A percentile compares a stretch with the other conserved stretches of the same genome.
phyloP scores from a whole-genome alignment of 495 filamentous ascomycete genomes.

The Hyaloscypha bicolor region DNA sequence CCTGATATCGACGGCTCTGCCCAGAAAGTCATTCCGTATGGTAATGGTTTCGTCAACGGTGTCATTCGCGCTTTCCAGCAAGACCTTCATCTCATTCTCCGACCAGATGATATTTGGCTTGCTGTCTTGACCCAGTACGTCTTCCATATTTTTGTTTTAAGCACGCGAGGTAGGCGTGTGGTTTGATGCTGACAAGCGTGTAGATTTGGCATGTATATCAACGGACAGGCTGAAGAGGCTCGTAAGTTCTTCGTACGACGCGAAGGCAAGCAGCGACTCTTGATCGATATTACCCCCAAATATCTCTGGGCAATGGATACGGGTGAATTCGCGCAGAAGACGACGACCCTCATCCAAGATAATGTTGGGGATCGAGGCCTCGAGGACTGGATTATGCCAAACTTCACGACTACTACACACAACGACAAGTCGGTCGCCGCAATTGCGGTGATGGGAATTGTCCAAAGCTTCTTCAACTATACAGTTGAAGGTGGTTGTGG shows the following conservation, averaged over 20 bases:
- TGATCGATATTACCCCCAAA: neutral
- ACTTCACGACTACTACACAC: neutral
- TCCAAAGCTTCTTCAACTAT: slow-evolving; percentile 50
- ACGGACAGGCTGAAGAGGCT: slow-evolving; percentile 41
- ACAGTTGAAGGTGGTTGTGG: slow-evolving; percentile 44
- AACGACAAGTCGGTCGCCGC: slow-evolving; percentile 28
- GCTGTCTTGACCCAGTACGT: slow-evolving; percentile 36
- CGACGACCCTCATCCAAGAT: neutral
- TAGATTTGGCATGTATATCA: slow-evolving; percentile 36
- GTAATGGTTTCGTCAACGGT: slow-evolving; percentile 37
- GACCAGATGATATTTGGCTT: slow-evolving; percentile 47
- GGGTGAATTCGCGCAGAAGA: neutral
- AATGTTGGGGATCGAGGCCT: neutral
- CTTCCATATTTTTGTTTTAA: too few relatives aligned
- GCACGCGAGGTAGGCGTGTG: too few relatives aligned
- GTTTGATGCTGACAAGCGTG: too few relatives aligned
- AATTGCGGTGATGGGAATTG: slow-evolving; percentile 47
- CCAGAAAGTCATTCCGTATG: slow-evolving; percentile 10
- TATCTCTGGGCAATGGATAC: neutral
- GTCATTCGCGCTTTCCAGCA: slow-evolving; percentile 35
- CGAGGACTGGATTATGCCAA: neutral
- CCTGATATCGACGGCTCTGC: neutral
- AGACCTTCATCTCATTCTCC: slow-evolving; percentile 40
- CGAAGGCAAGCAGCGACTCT: slow-evolving; percentile 37
- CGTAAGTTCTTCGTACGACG: slow-evolving; percentile 39